Evolutionary conservation across 805 yeast genomes (phyloP).

Genomic region (Wickerhamiella kurtzmanii): DNA sequence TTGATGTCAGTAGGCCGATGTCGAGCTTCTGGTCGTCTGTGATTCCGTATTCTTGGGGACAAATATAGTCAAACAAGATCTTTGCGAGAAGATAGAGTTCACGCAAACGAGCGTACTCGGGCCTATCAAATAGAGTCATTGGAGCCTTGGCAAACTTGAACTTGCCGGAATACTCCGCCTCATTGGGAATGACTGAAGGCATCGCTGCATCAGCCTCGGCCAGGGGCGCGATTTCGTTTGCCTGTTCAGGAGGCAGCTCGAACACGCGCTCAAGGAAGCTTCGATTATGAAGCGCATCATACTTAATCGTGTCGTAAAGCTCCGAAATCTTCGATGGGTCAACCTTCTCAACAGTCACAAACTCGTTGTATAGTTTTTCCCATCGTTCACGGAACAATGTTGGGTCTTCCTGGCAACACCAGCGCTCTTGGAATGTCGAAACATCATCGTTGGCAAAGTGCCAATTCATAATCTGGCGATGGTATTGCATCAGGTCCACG

Average conservation of each 20-base stretch:
- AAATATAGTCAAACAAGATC: constrained; percentile 88
- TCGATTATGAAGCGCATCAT: constrained; percentile 91
- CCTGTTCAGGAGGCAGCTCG: constrained; percentile 24
- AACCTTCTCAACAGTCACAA: constrained; percentile 82
- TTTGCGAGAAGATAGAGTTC: constrained; percentile 84
- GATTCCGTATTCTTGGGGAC: constrained; percentile 98
- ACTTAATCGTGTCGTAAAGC: constrained; percentile 95
- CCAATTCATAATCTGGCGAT: constrained; percentile 66
- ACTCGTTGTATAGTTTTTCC: constrained; percentile 92
- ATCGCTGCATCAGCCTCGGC: constrained; percentile 35
- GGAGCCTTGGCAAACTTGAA: constrained; percentile 23
- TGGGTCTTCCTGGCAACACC: constrained; percentile 98
- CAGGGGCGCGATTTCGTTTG: constrained; percentile 15
- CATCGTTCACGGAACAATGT: constrained; percentile 82
- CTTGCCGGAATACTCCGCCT: constrained; percentile 22
- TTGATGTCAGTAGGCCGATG: constrained; percentile 84
- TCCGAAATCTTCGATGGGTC: constrained; percentile 96
- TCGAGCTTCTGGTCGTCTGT: constrained; percentile 90
- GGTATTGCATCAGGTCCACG: constrained; percentile 89
- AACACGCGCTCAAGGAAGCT: constrained; percentile 76
- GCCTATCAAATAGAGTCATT: constrained; percentile 53
- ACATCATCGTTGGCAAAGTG: constrained; percentile 61
- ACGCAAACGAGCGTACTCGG: constrained; percentile 64
- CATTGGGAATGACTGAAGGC: constrained; percentile 21
- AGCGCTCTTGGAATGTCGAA: constrained; percentile 51